Evolutionary conservation across 1,284 basidiomycete species (phyloP).

Genomic region (Ganoderma sinense): DNA sequence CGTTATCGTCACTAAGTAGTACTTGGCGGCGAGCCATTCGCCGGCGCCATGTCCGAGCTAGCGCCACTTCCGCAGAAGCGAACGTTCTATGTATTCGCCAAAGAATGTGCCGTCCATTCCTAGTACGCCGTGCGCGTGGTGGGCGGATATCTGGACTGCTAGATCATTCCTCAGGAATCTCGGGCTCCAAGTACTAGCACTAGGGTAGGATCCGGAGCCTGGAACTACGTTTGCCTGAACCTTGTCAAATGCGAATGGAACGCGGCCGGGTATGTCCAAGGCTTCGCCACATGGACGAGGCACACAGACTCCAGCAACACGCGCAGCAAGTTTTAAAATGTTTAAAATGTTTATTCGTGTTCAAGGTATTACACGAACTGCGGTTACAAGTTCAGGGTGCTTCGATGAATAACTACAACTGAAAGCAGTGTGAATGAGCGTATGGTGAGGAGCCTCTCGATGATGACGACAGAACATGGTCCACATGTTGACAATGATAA

Average conservation of each 20-base stretch:
- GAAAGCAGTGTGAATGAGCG: constrained; percentile 2
- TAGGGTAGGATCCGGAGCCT: not conserved
- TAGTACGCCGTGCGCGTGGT: not conserved
- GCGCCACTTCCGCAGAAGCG: not conserved
- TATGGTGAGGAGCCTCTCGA: not conserved
- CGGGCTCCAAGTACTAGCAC: not conserved
- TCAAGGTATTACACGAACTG: constrained; percentile 1
- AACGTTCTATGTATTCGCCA: not conserved
- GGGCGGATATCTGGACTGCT: not conserved
- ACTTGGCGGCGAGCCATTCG: not conserved
- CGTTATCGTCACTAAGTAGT: too few species aligned
- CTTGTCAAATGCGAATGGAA: not conserved
- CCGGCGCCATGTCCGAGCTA: not conserved
- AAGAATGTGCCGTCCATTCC: not conserved
- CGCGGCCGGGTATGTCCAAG: not conserved
- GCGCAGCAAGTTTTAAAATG: not conserved
- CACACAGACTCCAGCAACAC: not conserved
- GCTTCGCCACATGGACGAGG: not conserved
- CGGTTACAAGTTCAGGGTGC: constrained; percentile 5
- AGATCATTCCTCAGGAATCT: not conserved
- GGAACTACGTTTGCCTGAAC: not conserved
- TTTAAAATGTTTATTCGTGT: not conserved
- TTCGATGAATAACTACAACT: not conserved
- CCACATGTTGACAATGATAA: not conserved
- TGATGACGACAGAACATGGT: not conserved